phyloP scores from a whole-genome alignment of 108 stramenopile species.

The Conticribra guillardii region DNA sequence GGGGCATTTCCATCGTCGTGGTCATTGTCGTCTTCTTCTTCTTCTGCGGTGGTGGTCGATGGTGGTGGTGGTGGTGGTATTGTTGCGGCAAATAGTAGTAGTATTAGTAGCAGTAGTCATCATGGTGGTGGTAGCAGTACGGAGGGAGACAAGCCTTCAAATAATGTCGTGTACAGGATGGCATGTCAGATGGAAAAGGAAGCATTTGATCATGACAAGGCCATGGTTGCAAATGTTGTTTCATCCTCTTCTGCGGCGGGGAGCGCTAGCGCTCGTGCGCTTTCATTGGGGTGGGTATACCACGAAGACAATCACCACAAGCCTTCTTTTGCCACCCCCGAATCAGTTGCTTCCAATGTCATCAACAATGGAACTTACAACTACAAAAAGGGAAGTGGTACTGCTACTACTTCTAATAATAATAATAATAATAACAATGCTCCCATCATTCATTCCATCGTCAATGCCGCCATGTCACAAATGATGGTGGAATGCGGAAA shows the following conservation, averaged over 20 bases:
- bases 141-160: not conserved
- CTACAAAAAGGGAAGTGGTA: conserved; percentile 14
- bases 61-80: not conserved
- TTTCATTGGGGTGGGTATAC: conserved; percentile 27
- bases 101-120: not conserved
- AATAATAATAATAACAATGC: too few relatives aligned
- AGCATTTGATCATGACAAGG: conserved; percentile 33
- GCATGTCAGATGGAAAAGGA: conserved; percentile 40
- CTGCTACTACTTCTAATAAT: too few relatives aligned
- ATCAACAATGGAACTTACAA: conserved; percentile 2
- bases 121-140: not conserved
- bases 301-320: conserved; percentile 10
- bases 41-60: too few relatives aligned
- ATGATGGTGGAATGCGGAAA: conserved; percentile 49
- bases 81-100: conserved; percentile 1
- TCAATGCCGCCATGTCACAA: conserved; percentile 42
- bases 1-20: conserved; percentile 33
- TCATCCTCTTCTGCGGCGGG: not conserved
- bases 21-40: too few relatives aligned
- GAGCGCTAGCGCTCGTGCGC: not conserved
- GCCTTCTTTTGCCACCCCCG: conserved; percentile 12
- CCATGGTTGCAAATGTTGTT: conserved; percentile 20
- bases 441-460: conserved; percentile 13
- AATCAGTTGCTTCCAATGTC: conserved; percentile 27
- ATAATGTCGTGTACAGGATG: conserved; percentile 33